These are phyloP conservation scores for Colletotrichum abscissum DNA, from an alignment of 2,329 filamentous ascomycete genomes.

Conservation along the genomic window DNA sequence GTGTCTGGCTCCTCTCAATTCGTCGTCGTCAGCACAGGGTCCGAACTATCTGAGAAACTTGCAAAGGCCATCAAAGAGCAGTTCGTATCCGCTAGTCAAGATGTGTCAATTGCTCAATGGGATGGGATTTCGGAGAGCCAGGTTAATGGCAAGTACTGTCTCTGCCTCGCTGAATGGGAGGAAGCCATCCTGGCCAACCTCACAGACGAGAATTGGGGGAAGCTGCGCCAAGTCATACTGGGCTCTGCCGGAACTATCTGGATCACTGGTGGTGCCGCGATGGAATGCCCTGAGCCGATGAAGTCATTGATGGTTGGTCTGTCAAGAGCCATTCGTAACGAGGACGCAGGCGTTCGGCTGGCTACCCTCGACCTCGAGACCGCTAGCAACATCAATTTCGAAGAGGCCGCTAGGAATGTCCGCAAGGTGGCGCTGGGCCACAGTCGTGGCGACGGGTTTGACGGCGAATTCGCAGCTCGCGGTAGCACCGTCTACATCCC, in stretches of 20 bases:
- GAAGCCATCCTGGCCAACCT: constrained; percentile 4
- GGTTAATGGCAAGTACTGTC: constrained; percentile 19
- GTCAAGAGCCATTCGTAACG: constrained; percentile 35
- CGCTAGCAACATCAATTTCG: neutral
- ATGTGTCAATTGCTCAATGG: neutral
- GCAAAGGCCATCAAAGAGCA: neutral
- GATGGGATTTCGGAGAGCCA: neutral
- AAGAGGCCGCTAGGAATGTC: constrained; percentile 9
- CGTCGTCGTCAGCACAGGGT: constrained; percentile 11
- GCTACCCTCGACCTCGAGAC: constrained; percentile 29
- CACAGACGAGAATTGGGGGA: constrained; percentile 21
- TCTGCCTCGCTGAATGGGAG: constrained; percentile 25
- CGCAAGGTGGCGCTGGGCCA: constrained; percentile 8
- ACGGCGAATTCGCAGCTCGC: constrained; percentile 23
- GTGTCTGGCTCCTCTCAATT: constrained; percentile 5
- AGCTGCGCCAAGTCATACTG: constrained; percentile 15
- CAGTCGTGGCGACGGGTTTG: neutral
- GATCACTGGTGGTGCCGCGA: constrained; percentile 30
- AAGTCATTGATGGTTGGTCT: constrained; percentile 32
- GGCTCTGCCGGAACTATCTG: constrained; percentile 28
- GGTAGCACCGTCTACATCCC: constrained; percentile 21
- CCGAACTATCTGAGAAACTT: constrained; percentile 2
- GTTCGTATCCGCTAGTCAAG: neutral
- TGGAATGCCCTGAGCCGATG: constrained; percentile 30
- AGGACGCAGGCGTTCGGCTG: constrained; percentile 31